Evolutionary conservation across 345 rosid genomes (phyloP), one percentile per base, ranked within the genome.

Genomic region (Anastatica hierochuntica): DNA sequence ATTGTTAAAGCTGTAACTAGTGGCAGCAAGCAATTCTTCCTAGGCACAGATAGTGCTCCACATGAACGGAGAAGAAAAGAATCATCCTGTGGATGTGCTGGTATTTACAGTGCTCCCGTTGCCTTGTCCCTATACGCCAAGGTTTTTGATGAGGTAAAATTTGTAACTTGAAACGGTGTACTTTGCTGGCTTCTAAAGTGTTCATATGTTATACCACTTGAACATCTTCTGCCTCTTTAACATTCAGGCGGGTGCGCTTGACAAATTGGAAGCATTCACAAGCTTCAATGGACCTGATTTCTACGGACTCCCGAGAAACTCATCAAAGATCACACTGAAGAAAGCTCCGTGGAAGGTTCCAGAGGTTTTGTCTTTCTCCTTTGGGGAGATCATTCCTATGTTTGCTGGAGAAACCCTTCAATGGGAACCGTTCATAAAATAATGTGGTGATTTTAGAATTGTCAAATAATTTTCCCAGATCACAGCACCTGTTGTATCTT

Each of bases 31-130:
- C 81, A 56, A 47, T 83, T 83, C 64, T 88, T 92, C 81, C 85
- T 92, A 21, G 98, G 98, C 54, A 88, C 98, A 59, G 98, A 92
- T 68, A 92, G 97, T 78, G 96, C 97, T 66, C 95, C 97, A 38
- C 98, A 92, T 63, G 98, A 92, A 66, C 74, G 71, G 62, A 68
- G 1, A 56, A 81, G 70, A 63, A 92, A 92, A 63, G 98, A 92
- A 68, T 60, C 94, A 59, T 26, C 94, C 1, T 83, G 90, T 30
- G 95, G 98, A 43, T 92, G 98, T 72, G 97, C 97, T 68, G 97
- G 97, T 49, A 81, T 86, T 59, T 83, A 72, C 69, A 86, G 64
- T 45, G 88, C 95, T 35, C 88, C 92, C 2, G 53, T 76, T 63
- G 88, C 95, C 3, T 62, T 86, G 46, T 75, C 95, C 11, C 57